phyloP scores from a whole-genome alignment of 2,329 filamentous ascomycete genomes.

The Fusarium vanettenii region DNA sequence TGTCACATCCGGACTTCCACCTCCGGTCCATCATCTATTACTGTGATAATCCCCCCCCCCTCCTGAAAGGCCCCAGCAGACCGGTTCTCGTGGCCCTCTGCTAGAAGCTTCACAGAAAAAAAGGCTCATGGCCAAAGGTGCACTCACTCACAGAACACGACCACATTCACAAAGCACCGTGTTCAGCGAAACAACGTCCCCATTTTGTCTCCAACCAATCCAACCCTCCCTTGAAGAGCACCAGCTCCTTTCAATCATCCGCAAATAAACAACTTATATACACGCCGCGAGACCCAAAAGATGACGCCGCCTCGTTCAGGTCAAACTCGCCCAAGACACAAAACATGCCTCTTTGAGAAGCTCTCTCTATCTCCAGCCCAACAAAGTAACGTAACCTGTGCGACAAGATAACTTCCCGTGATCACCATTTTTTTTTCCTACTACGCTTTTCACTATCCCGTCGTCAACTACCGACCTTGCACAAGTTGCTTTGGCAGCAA shows the following conservation, averaged over 20 bases:
- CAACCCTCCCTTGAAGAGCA: neutral
- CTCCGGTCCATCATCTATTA: slow-evolving; percentile 14
- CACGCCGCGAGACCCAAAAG: neutral
- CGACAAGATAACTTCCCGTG: slow-evolving; percentile 36
- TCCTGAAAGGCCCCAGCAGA: neutral
- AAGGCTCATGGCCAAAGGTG: neutral
- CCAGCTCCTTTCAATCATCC: slow-evolving; percentile 3
- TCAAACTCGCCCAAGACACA: slow-evolving; percentile 8
- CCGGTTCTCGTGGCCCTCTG: slow-evolving; percentile 6
- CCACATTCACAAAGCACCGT: slow-evolving; percentile 15
- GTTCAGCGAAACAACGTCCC: slow-evolving; percentile 24
- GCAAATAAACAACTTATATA: slow-evolving; percentile 9
- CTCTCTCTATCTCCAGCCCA: neutral
- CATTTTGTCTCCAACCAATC: slow-evolving; percentile 8
- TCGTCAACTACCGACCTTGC: slow-evolving; percentile 26
- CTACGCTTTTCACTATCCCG: slow-evolving; percentile 7
- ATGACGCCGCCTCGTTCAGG: neutral
- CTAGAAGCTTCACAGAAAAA: neutral
- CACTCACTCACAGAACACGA: slow-evolving; percentile 7
- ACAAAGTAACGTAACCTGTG: slow-evolving; percentile 36
- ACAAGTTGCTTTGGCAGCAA: slow-evolving; percentile 7
- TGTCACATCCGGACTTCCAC: slow-evolving; percentile 10
- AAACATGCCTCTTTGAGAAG: slow-evolving; percentile 8
- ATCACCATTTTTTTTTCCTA: slow-evolving; percentile 10
- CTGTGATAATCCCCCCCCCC: neutral